Evolutionary conservation across 805 yeast species (phyloP), one percentile per base, ranked within the genome.

Genomic region (Yarrowia deformans): DNA sequence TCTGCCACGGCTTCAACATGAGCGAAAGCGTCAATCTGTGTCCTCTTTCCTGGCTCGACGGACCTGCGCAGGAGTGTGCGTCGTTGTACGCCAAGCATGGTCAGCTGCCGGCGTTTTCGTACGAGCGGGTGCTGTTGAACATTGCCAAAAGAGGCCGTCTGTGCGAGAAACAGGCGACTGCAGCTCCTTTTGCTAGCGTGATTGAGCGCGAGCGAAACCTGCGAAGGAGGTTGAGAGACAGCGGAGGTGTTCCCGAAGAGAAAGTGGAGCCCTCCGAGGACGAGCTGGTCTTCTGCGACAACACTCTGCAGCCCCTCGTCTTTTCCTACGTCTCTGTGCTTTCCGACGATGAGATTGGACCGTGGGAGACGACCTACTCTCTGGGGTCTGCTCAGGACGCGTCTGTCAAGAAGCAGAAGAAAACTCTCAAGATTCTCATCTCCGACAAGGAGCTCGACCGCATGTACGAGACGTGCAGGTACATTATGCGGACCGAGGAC

Each of bases 1-100:
- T 92, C 77, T 91, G 91, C 74, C 86, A 88, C 72, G 97, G 97
- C 0, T 91, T 85, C 76, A 93, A 93, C 76, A 70, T 79, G 54
- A 75, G 72, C 64, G 81, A 79, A 55, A 74, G 77, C 0, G 81
- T 79, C 12, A 75, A 77, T 42, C 72, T 75, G 54, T 75, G 79
- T 9, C 79, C 81, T 1, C 32, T 70, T 7, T 75, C 76, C 48
- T 79, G 81, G 81, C 72, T 76, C 12, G 73, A 75, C 8, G 74
- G 70, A 10, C 68, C 68, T 66, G 79, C 80, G 6, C 49, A 63
- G 16, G 72, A 75, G 42, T 73, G 79, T n/a, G 70, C 71, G 2
- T 71, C 70, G 9, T 49, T 74, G 13, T 78, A 78, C 66, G 71
- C 71, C 34, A 63, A 69, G 45, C 70, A 72, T 48, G 58, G 71